Evolutionary conservation across 148 eudicot species (phyloP).

Genomic region (Chenopodium formosanum): DNA sequence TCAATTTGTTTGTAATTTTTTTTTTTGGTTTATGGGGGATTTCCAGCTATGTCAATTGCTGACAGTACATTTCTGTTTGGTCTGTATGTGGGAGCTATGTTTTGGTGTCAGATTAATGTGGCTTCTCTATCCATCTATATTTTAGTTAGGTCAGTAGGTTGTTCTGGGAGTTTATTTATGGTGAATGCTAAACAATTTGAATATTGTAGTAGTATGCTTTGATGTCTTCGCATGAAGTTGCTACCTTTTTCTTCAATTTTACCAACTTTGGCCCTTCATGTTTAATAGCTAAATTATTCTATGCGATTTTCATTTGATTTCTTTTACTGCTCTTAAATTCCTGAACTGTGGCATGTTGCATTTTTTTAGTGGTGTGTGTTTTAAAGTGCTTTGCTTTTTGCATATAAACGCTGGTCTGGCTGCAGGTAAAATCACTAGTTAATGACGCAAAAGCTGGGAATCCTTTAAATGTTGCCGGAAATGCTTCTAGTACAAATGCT

Average conservation of each 20-base stretch:
- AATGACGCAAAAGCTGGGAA: constrained; percentile 80
- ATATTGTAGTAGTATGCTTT: background rate
- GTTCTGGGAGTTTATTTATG: background rate
- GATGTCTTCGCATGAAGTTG: background rate
- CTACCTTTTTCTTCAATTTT: background rate
- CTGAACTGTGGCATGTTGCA: background rate
- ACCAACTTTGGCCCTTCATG: background rate
- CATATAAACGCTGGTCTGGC: background rate
- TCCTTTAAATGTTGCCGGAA: constrained; percentile 62
- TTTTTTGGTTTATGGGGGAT: background rate
- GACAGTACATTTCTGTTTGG: background rate
- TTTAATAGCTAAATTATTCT: background rate
- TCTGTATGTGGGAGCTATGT: background rate
- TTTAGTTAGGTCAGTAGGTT: background rate
- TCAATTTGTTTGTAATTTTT: background rate
- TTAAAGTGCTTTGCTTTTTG: background rate
- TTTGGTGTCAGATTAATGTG: background rate
- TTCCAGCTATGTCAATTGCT: background rate
- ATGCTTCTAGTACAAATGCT: constrained; percentile 67
- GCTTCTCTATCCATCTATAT: background rate
- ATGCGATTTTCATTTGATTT: background rate
- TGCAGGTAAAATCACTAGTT: constrained; percentile 83
- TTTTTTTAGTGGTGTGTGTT: background rate
- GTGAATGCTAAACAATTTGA: background rate
- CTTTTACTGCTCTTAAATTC: background rate